These are phyloP conservation scores for Aspergillus campestris DNA, from an alignment of 495 filamentous ascomycete genomes.

Conservation along the genomic window DNA sequence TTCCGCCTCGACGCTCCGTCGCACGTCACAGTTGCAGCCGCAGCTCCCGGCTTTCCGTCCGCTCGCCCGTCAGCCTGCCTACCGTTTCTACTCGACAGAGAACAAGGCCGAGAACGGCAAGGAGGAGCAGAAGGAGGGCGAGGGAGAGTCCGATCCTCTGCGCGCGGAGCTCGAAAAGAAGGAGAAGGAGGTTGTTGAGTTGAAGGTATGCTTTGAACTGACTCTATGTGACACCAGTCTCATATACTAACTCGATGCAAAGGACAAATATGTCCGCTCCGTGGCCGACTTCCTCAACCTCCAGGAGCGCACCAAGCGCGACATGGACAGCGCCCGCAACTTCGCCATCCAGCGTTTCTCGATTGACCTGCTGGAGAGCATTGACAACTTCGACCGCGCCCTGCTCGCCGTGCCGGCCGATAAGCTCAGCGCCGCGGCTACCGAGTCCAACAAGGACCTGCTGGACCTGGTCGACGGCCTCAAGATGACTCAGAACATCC, in stretches of 20 bases:
- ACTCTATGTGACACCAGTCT: too few species aligned
- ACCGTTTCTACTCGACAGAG: conserved; percentile 37
- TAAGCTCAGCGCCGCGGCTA: conserved; percentile 46
- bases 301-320: conserved; percentile 87
- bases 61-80: conserved; percentile 19
- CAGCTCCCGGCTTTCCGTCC: conserved; percentile 21
- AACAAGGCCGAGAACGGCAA: conserved; percentile 27
- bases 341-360: conserved; percentile 95
- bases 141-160: conserved; percentile 38
- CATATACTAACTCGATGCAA: conserved; percentile 4
- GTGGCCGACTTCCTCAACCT: conserved; percentile 97
- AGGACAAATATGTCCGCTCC: conserved; percentile 90
- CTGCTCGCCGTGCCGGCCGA: conserved; percentile 67
- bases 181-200: conserved; percentile 70
- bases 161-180: conserved; percentile 71
- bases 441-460: conserved; percentile 53
- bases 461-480: conserved; percentile 76
- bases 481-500: conserved; percentile 86
- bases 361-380: conserved; percentile 82
- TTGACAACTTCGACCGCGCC: conserved; percentile 96
- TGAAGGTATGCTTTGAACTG: conserved; percentile 55
- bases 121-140: conserved; percentile 24
- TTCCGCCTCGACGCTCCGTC: conserved; percentile 28
- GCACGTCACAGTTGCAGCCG: conserved; percentile 31
- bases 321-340: conserved; percentile 75